Evolutionary conservation across 73 alveolate genomes (phyloP).

Genomic region (Stentor coeruleus): DNA sequence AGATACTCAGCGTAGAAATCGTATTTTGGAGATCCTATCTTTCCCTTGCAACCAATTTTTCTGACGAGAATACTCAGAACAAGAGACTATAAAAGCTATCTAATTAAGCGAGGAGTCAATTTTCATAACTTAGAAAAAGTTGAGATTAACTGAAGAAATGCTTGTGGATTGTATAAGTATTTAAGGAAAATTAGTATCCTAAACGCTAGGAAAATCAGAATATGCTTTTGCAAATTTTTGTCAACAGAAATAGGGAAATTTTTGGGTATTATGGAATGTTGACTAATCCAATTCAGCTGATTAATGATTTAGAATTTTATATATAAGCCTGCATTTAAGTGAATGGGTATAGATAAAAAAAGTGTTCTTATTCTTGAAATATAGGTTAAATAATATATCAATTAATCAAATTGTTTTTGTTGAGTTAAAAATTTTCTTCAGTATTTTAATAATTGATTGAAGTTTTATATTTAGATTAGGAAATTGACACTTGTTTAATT

Average conservation of each 20-base stretch:
- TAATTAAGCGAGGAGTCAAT: constrained; percentile 36
- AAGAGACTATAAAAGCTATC: constrained; percentile 43
- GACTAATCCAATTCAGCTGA: constrained; percentile 20
- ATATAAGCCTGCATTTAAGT: too few relatives aligned
- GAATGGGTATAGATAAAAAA: too few relatives aligned
- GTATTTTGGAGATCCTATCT: constrained; percentile 67
- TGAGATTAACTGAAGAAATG: constrained; percentile 68
- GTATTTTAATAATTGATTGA: too few relatives aligned
- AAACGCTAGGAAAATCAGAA: constrained; percentile 46
- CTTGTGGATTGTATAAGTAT: constrained; percentile 58
- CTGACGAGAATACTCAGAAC: constrained; percentile 50
- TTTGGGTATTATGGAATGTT: constrained; percentile 39
- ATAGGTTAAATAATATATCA: too few relatives aligned
- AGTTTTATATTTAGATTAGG: too few relatives aligned
- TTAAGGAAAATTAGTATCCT: constrained; percentile 51
- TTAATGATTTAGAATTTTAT: too few relatives aligned
- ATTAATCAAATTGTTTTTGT: too few relatives aligned
- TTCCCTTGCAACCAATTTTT: constrained; percentile 67
- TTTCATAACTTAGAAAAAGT: constrained; percentile 61
- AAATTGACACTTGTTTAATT: too few relatives aligned
- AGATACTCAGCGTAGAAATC: constrained; percentile 44
- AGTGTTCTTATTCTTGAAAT: too few relatives aligned
- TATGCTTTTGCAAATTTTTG: constrained; percentile 62
- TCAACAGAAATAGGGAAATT: constrained; percentile 44
- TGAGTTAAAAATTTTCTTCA: too few relatives aligned